These are phyloP conservation scores for Halophytophthora batemanensis DNA, from an alignment of 352 stramenopile genomes.

Conservation along the genomic window DNA sequence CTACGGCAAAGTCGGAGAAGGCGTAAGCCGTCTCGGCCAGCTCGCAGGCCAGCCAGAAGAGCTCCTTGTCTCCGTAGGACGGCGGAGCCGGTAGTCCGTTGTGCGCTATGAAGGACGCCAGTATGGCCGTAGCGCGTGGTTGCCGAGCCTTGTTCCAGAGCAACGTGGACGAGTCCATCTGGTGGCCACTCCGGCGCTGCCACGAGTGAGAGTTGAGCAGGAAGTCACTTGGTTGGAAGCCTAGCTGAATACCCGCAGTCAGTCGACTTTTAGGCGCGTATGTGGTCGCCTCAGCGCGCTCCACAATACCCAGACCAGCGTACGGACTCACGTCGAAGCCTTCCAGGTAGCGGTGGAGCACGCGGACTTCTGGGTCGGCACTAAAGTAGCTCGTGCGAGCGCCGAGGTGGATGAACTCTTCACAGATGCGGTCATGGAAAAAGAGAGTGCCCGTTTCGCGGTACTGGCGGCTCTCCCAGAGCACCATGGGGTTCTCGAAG, in stretches of 20 bases:
- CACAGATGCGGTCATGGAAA: constrained; percentile 56
- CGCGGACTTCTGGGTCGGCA: constrained; percentile 7
- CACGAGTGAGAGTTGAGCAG: constrained; percentile 35
- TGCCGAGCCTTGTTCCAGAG: constrained; percentile 46
- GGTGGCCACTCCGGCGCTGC: constrained; percentile 33
- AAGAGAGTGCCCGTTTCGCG: constrained; percentile 44
- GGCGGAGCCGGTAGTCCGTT: constrained; percentile 15
- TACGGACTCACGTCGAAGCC: constrained; percentile 34
- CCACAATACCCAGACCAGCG: neutral
- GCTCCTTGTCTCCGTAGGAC: constrained; percentile 54
- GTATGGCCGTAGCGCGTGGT: constrained; percentile 36
- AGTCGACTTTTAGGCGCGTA: constrained; percentile 1
- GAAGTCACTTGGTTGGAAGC: constrained; percentile 29
- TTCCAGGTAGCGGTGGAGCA: constrained; percentile 36
- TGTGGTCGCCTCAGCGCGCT: neutral
- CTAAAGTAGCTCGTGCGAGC: constrained; percentile 29
- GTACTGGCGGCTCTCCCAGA: constrained; percentile 36
- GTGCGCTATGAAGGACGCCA: constrained; percentile 38
- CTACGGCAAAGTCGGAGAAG: constrained; percentile 45
- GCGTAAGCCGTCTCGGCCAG: constrained; percentile 45
- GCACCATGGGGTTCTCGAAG: constrained; percentile 32
- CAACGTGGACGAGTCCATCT: constrained; percentile 51
- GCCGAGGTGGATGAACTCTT: too few species aligned
- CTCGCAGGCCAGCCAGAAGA: constrained; percentile 49
- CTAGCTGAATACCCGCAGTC: constrained; percentile 14